These are phyloP conservation scores for Salix purpurea DNA, from an alignment of 345 rosid species.

Conservation along the genomic window DNA sequence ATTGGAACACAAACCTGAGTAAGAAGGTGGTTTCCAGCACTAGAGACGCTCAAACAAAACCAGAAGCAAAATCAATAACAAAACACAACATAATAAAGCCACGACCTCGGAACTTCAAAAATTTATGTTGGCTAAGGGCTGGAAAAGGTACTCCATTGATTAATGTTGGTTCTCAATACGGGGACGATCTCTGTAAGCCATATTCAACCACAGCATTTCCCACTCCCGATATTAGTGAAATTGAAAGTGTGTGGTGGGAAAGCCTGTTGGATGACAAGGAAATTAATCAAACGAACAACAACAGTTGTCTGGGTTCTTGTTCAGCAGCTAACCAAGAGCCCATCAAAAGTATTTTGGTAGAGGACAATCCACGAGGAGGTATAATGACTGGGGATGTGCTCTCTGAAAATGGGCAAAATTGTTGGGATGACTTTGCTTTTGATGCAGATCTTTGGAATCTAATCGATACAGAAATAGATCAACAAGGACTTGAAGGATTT, in stretches of 20 bases:
- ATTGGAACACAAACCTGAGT: conserved; percentile 23
- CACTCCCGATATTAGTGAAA: not conserved
- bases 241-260: conserved; percentile 2
- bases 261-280: not conserved
- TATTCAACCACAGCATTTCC: not conserved
- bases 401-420: too few species aligned
- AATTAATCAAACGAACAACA: not conserved
- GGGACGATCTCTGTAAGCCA: not conserved
- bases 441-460: too few species aligned
- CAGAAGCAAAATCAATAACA: not conserved
- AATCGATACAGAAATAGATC: too few species aligned
- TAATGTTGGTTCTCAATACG: not conserved
- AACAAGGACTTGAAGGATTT: too few species aligned
- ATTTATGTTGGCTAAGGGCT: not conserved
- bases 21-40: conserved; percentile 1
- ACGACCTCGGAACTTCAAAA: conserved; percentile 22
- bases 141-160: too few species aligned
- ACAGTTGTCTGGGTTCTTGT: too few species aligned
- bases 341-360: not conserved
- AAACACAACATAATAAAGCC: conserved; percentile 23
- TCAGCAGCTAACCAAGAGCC: too few species aligned
- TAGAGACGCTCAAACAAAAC: not conserved
- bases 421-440: too few species aligned
- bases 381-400: too few species aligned
- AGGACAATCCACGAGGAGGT: too few species aligned